phyloP scores from a whole-genome alignment of 2,329 filamentous ascomycete genomes.

The Byssothecium circinans region DNA sequence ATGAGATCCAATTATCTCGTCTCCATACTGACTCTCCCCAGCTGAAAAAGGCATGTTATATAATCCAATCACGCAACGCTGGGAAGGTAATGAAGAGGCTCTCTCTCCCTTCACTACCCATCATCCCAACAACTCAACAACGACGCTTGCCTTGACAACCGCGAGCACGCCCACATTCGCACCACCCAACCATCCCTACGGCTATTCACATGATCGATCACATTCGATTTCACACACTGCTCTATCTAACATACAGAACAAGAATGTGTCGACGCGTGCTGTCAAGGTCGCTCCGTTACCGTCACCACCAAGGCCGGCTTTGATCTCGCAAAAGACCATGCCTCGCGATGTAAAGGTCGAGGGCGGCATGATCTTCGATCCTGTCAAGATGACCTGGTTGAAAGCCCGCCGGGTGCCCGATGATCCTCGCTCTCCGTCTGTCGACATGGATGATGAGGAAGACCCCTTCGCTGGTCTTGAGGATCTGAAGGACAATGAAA shows the following conservation, averaged over 20 bases:
- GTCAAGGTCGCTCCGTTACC: slow-evolving; percentile 35
- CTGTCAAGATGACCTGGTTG: slow-evolving; percentile 95
- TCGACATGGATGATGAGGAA: slow-evolving; percentile 81
- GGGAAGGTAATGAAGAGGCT: slow-evolving; percentile 95
- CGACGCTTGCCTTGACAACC: slow-evolving; percentile 44
- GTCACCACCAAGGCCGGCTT: slow-evolving; percentile 64
- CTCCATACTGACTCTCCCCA: slow-evolving; percentile 42
- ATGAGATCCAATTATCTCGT: neutral
- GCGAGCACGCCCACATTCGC: slow-evolving; percentile 46
- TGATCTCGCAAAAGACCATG: slow-evolving; percentile 86
- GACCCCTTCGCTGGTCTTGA: slow-evolving; percentile 95
- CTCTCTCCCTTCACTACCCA: slow-evolving; percentile 68
- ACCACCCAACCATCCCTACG: slow-evolving; percentile 30
- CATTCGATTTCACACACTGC: slow-evolving; percentile 49
- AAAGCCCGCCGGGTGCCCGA: slow-evolving; percentile 60
- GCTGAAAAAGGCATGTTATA: slow-evolving; percentile 95
- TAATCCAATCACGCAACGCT: slow-evolving; percentile 81
- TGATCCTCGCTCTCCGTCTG: slow-evolving; percentile 48
- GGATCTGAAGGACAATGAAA: slow-evolving; percentile 73
- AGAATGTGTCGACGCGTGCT: slow-evolving; percentile 42
- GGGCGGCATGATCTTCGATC: slow-evolving; percentile 98
- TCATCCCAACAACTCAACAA: slow-evolving; percentile 50
- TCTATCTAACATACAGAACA: slow-evolving; percentile 36
- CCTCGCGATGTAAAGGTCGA: slow-evolving; percentile 88
- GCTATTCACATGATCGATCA: slow-evolving; percentile 38